These are phyloP conservation scores for Blastobotrys terrestris DNA, from an alignment of 805 yeast genomes.

Conservation along the genomic window DNA sequence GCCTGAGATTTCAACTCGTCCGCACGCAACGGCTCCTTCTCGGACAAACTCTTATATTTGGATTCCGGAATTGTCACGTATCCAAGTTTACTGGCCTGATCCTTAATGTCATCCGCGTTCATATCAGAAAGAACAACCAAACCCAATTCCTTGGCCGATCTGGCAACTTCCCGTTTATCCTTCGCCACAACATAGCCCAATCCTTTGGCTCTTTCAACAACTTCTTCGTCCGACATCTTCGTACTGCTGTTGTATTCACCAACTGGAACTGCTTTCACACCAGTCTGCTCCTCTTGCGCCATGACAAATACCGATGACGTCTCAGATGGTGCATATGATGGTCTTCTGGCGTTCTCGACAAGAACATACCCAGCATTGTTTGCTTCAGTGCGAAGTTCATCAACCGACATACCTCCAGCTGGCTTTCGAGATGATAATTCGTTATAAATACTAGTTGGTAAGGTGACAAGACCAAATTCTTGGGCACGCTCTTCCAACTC, in stretches of 20 bases:
- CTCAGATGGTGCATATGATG: conserved; percentile 1
- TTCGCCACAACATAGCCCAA: background rate
- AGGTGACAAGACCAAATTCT: conserved; percentile 18
- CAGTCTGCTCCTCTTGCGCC: conserved; percentile 39
- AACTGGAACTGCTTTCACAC: conserved; percentile 52
- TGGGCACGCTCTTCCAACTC: conserved; percentile 17
- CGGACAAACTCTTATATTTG: conserved; percentile 11
- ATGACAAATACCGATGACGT: background rate
- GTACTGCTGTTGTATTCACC: conserved; percentile 44
- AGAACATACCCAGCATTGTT: background rate
- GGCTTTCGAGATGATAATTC: conserved; percentile 5
- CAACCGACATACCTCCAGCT: conserved; percentile 1
- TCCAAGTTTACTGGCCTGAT: conserved; percentile 17
- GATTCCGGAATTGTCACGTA: conserved; percentile 16
- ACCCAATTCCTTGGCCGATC: conserved; percentile 8
- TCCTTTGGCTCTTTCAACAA: background rate
- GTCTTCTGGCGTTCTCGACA: background rate
- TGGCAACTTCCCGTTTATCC: conserved; percentile 6
- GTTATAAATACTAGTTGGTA: conserved; percentile 24
- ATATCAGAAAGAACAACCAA: conserved; percentile 15
- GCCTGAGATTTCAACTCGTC: conserved; percentile 11
- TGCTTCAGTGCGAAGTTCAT: conserved; percentile 7
- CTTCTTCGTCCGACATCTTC: background rate
- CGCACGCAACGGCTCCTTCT: conserved; percentile 1
- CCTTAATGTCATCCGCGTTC: background rate